Evolutionary conservation across 1,139 yeast species (phyloP), one percentile per base, ranked within the genome.

Genomic region (Pichia kudriavzevii): DNA sequence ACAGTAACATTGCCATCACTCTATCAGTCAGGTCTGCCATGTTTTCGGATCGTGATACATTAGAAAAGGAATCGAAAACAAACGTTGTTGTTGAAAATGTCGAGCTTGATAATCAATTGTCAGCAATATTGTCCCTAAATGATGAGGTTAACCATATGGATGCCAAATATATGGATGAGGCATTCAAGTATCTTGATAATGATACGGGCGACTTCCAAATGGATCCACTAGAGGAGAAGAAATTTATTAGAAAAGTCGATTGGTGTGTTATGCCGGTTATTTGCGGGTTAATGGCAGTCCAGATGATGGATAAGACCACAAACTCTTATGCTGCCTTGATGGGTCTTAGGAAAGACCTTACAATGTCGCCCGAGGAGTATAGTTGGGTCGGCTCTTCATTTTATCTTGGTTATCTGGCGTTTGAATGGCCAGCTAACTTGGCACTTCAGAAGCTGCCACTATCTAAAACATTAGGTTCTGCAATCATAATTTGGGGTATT

Each of bases 261-360:
- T 28, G 20, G 18, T 35, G 36, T 14, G 51, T 78, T 46, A 55
- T 72, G 44, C 77, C 82, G 0, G 41, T 75, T 24, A 62, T 76
- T 62, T 65, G 74, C 45, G 42, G 66, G 17, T 53, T 75, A 19
- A 72, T 72, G 50, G 64, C 74, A 14, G 59, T 67, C 30, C 83
- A 77, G 53, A 72, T 69, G 43, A 71, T 77, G 74, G 85, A 78
- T 53, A 78, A 78, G 50, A 56, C 66, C 10, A 60, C 80, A n/a
- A 72, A 66, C 30, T 64, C 77, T 15, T 71, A 69, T 40, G 80
- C 82, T 5, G 66, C 80, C 2, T 66, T 78, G 36, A 36, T 76
- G 63, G 79, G 79, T 1, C 47, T 38, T 35, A 39, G 31, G 40
- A 50, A 48, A 10, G 72, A 64, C 40, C 55, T 72, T 39, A 47